These are phyloP conservation scores for Camellia granthamiana DNA, from an alignment of 148 eudicot species.

Conservation along the genomic window DNA sequence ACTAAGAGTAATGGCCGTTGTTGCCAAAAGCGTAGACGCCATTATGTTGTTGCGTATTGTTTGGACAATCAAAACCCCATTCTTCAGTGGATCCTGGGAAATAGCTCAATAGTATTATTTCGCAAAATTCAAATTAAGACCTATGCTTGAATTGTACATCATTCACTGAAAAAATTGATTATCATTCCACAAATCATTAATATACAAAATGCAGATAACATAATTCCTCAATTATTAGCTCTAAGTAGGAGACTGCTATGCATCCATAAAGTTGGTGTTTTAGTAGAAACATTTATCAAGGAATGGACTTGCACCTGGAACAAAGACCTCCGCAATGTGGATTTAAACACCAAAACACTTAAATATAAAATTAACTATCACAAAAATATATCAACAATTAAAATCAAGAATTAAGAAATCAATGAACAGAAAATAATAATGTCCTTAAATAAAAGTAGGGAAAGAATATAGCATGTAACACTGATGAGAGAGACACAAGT, in stretches of 20 bases:
- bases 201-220: not conserved
- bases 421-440: no score
- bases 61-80: constrained; percentile 62
- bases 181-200: not conserved
- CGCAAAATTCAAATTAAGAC: not conserved
- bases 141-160: not conserved
- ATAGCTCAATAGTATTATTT: not conserved
- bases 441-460: no score
- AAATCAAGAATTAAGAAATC: not conserved
- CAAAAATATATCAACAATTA: not conserved
- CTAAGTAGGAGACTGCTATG: not conserved
- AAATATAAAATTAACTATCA: not conserved
- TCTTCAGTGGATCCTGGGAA: constrained; percentile 64
- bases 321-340: no score
- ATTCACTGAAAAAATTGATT: not conserved
- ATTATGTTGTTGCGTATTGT: constrained; percentile 70
- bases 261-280: not conserved
- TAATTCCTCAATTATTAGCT: not conserved
- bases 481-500: no score
- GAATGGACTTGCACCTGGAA: no score
- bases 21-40: constrained; percentile 85
- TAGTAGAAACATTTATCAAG: no score
- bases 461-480: no score
- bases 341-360: no score
- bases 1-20: constrained; percentile 77